These are phyloP conservation scores for Chrysosporium queenslandicum DNA, from an alignment of 2,329 filamentous ascomycete species.

Conservation along the genomic window DNA sequence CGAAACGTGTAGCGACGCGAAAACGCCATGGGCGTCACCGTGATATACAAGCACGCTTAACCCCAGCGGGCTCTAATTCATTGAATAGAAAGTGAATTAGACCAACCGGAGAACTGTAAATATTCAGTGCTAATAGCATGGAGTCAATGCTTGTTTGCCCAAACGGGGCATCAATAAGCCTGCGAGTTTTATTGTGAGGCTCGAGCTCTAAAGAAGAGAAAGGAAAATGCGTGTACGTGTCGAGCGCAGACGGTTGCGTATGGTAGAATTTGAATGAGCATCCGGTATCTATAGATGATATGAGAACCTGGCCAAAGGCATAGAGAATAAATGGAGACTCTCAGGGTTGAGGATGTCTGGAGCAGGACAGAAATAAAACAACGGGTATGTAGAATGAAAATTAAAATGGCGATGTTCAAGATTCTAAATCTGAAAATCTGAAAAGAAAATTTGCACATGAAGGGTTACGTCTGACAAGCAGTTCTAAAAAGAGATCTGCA, in stretches of 20 bases:
- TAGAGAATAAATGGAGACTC: too few species aligned
- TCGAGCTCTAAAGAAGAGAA: not conserved
- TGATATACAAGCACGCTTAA: not conserved
- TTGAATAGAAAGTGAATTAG: not conserved
- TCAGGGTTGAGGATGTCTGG: too few species aligned
- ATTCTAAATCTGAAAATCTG: too few species aligned
- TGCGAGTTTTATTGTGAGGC: not conserved
- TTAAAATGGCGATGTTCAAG: too few species aligned
- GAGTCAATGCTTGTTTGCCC: not conserved
- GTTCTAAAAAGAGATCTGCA: not conserved
- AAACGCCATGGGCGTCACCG: not conserved
- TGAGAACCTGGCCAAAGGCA: too few species aligned
- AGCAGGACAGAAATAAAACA: not conserved
- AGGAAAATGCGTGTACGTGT: too few species aligned
- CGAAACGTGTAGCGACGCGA: not conserved
- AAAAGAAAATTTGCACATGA: not conserved
- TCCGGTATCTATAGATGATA: too few species aligned
- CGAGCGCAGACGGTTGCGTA: too few species aligned
- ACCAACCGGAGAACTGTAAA: not conserved
- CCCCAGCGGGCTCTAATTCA: not conserved
- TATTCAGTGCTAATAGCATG: not conserved
- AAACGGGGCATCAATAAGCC: conserved; percentile 1
- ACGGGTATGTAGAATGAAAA: too few species aligned
- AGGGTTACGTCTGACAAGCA: not conserved
- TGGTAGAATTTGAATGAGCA: too few species aligned